Evolutionary conservation across 176 grass and related monocot genomes (phyloP), one percentile per base, ranked within the genome.

Genomic region (Neostapfia colusana): DNA sequence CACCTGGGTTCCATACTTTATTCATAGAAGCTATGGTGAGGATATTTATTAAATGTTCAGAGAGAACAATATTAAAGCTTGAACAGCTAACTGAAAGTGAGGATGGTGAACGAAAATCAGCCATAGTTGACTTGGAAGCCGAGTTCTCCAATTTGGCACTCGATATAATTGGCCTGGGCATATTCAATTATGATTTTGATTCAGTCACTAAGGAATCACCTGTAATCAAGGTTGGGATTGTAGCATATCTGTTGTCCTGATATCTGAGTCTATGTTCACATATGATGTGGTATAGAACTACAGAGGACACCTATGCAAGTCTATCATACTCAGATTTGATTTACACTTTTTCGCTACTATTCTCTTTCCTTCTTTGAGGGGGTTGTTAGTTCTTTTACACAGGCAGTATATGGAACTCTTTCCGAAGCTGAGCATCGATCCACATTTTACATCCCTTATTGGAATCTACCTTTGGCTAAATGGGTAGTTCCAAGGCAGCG

Each of bases 101-200:
- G 12, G 76, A 45, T 12, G 26, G 27, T 69, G 72, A 16, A 25
- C 46, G 76, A 60, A 88, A 90, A 56, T 72, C 75, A 82, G 84
- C 76, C 31, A 79, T 88, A 70, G 63, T 97, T 59, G 89, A 97
- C 84, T 88, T 97, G 67, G 95, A 97, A 92, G 88, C 89, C 26
- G 95, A 97, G 62, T 97, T 97, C 87, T 97, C 91, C 79, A 97
- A 77, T 89, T 89, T 97, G 82, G 91, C 95, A 72, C 95, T 97
- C 1, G 95, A 97, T 71, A 97, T 97, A 81, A 97, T 97, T 84
- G 95, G 95, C 49, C 75, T 93, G 74, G 95, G 91, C 38, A 89
- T 97, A 24, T 97, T 97, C 89, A 97, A 97, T 82, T 97, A 88
- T 83, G 91, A 97, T 78, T 97, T 97, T 57, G 95, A 84, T 10